Conservation (phyloP, 2,329 filamentous ascomycete species). For the Scedosporium aurantiacum region DNA sequence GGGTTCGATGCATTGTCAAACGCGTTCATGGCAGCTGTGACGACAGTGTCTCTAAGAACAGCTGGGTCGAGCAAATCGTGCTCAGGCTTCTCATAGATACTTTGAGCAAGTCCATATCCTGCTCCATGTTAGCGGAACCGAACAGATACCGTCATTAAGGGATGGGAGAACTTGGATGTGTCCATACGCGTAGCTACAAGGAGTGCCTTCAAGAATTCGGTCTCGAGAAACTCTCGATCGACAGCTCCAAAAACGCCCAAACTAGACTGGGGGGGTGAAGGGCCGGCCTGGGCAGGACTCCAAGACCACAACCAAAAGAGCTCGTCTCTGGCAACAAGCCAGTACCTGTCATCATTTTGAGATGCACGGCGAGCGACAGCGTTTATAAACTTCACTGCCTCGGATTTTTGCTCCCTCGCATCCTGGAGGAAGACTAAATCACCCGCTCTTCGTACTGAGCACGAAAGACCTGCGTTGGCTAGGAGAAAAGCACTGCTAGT, state of each 20-base stretch:
- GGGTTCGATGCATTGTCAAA: slow-evolving; percentile 79
- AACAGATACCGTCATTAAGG: background rate
- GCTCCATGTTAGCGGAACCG: slow-evolving; percentile 9
- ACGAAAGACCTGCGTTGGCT: slow-evolving; percentile 37
- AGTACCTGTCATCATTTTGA: slow-evolving; percentile 52
- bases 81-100: slow-evolving; percentile 45
- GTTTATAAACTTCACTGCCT: slow-evolving; percentile 49
- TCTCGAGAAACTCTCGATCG: slow-evolving; percentile 50
- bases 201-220: slow-evolving; percentile 58
- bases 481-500: slow-evolving; percentile 49
- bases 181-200: slow-evolving; percentile 51
- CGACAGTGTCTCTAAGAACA: slow-evolving; percentile 47
- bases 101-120: slow-evolving; percentile 53
- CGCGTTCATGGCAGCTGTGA: slow-evolving; percentile 53
- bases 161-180: background rate
- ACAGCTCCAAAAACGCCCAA: slow-evolving; percentile 55
- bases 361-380: slow-evolving; percentile 35
- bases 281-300: slow-evolving; percentile 35
- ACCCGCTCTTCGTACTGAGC: slow-evolving; percentile 40
- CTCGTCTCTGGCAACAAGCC: slow-evolving; percentile 50
- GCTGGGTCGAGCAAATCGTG: slow-evolving; percentile 37
- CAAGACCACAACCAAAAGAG: slow-evolving; percentile 66
- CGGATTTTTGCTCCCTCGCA: slow-evolving; percentile 50
- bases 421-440: slow-evolving; percentile 56
- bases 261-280: slow-evolving; percentile 22